Evolutionary conservation across 345 rosid genomes (phyloP).

Genomic region (Moricandia arvensis): DNA sequence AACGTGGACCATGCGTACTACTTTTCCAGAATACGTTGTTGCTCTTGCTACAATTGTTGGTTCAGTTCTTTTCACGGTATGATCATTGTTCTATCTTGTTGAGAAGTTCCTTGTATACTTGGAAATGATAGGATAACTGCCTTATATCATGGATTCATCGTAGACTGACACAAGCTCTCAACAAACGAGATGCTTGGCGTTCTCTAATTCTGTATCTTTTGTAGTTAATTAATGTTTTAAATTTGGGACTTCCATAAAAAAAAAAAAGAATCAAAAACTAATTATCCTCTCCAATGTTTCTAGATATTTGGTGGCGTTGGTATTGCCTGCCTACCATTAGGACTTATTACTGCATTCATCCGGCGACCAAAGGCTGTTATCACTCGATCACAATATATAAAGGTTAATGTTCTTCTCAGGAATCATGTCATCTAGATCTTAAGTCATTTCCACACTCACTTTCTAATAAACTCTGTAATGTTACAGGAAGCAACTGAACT

Average conservation of each 20-base stretch:
- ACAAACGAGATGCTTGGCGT: background rate
- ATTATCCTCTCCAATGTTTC: conserved; percentile 5
- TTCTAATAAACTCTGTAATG: background rate
- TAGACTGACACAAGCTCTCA: background rate
- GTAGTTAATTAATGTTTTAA: background rate
- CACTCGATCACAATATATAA: conserved; percentile 94
- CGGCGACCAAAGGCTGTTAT: conserved; percentile 98
- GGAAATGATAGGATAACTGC: conserved; percentile 1
- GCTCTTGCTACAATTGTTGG: conserved; percentile 99
- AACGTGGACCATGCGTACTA: conserved; percentile 95
- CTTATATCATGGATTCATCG: background rate
- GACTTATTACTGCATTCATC: conserved; percentile 91
- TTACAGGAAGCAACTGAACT: conserved; percentile 97
- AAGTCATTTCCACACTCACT: background rate
- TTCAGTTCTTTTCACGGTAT: conserved; percentile 94
- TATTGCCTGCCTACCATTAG: conserved; percentile 89
- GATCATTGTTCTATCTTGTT: conserved; percentile 21
- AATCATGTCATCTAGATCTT: conserved; percentile 1
- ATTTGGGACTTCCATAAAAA: background rate
- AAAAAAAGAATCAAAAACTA: background rate
- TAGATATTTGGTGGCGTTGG: conserved; percentile 99
- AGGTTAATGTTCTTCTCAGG: conserved; percentile 42
- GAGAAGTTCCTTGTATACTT: background rate
- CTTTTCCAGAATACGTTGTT: conserved; percentile 98
- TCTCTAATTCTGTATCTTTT: background rate